Conservation (phyloP, 2,329 filamentous ascomycete species). For the Akanthomyces lecanii region DNA sequence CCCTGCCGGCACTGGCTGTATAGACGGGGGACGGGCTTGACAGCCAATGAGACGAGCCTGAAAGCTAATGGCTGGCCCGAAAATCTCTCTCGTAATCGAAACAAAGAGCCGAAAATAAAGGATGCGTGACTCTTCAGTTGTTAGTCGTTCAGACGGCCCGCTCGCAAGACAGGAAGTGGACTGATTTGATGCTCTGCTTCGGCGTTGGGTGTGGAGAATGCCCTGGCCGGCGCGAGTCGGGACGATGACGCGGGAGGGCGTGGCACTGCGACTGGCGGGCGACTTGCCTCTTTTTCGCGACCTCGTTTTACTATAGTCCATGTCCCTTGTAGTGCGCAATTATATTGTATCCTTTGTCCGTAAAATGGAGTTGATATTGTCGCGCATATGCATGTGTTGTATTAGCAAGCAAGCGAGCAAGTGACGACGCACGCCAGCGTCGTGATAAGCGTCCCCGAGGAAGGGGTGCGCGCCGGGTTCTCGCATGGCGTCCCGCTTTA, state of each 20-base stretch:
- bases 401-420: background rate
- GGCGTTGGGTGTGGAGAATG: background rate
- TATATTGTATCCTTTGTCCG: no score
- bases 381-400: background rate
- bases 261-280: background rate
- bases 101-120: background rate
- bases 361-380: background rate
- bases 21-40: background rate
- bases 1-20: background rate
- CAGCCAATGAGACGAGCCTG: background rate
- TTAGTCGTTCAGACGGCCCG: background rate
- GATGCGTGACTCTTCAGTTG: no score
- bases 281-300: background rate
- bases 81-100: background rate
- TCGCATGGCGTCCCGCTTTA: background rate
- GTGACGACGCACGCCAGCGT: no score
- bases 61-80: background rate
- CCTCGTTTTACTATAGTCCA: background rate
- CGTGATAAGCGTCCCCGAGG: background rate
- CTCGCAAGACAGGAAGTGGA: background rate
- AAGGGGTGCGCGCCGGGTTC: background rate
- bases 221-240: slow-evolving; percentile 6
- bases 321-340: background rate
- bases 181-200: background rate
- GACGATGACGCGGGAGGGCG: background rate